Base-by-base conservation (phyloP, 495 filamentous ascomycete species). In the Penicillium riverlandense region DNA sequence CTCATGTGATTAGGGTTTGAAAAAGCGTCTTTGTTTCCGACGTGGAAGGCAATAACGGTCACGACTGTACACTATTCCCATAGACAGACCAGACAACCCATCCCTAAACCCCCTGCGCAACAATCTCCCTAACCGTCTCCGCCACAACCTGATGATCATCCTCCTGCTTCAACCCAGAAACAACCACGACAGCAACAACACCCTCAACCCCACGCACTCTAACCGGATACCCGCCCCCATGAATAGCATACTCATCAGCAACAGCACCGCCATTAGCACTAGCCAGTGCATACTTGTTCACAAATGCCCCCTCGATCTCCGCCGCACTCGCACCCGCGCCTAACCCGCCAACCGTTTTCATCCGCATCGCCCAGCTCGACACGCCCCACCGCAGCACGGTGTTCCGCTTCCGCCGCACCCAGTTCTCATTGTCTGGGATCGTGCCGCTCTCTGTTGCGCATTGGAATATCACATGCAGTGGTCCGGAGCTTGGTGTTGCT, bases 61-160 rank as follows among this genome's bases (percentile, higher is more conserved):
- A 4, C 15, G 15, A 16, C 15, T 16, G 15, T 16, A 16, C 15
- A 16, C 15, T 16, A 16, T 16, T 4, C 15, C 15, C 15, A 16
- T 33, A 33, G 31, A 9, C 2, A n/a, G n/a, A n/a, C n/a, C n/a
- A 33, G 31, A 33, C n/a, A 33, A 9, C 1, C 8, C n/a, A 33
- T 9, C 9, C 32, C 14, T 46, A 58, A 38, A 50, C 36, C 29
- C 54, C 54, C 44, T 51, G 35, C 2, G 40, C 49, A 50, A 67
- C 48, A 47, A 69, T 71, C 42, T 77, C 74, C 50, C 65, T 62
- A 34, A 90, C 63, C 7, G 76, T 77, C 59, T 86, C 78, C 2
- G 84, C 75, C 47, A 88, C 77, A 36, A 88, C 78, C 33, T 75
- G 75, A 69, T 91, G 86, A 63, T 89, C 85, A 61, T 88, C 77